Evolutionary conservation across 2,329 filamentous ascomycete species (phyloP).

Genomic region (Fonsecaea monophora): DNA sequence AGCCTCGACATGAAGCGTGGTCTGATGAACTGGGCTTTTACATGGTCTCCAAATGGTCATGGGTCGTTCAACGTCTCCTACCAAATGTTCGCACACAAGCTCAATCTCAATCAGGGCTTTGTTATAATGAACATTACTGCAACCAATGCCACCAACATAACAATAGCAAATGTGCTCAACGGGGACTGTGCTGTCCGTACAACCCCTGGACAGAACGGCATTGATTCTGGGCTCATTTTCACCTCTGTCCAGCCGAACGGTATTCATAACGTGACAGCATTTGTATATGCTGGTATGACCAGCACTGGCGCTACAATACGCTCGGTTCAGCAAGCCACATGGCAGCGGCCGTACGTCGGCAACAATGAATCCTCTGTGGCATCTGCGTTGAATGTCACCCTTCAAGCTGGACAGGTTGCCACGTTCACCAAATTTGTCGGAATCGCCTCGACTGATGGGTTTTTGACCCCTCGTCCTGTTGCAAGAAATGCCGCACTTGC

Average conservation of each 20-base stretch:
- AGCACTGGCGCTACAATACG: conserved; percentile 51
- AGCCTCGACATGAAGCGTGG: conserved; percentile 69
- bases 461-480: conserved; percentile 61
- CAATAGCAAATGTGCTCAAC: conserved; percentile 71
- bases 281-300: conserved; percentile 57
- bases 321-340: conserved; percentile 46
- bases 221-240: conserved; percentile 65
- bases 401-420: conserved; percentile 61
- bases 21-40: conserved; percentile 68
- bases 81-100: conserved; percentile 69
- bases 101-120: conserved; percentile 66
- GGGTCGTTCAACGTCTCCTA: conserved; percentile 67
- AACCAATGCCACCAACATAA: conserved; percentile 60
- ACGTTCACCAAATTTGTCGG: conserved; percentile 72
- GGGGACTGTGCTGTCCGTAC: conserved; percentile 72
- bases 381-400: conserved; percentile 62
- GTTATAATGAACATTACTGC: conserved; percentile 67
- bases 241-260: conserved; percentile 69
- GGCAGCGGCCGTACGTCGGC: conserved; percentile 59
- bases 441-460: conserved; percentile 72
- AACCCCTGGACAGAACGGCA: conserved; percentile 63
- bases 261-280: conserved; percentile 68
- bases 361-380: conserved; percentile 69
- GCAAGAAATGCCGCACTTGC: conserved; percentile 63
- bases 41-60: conserved; percentile 64